Evolutionary conservation across 495 filamentous ascomycete genomes (phyloP).

Genomic region (Penicillium turbatum): DNA sequence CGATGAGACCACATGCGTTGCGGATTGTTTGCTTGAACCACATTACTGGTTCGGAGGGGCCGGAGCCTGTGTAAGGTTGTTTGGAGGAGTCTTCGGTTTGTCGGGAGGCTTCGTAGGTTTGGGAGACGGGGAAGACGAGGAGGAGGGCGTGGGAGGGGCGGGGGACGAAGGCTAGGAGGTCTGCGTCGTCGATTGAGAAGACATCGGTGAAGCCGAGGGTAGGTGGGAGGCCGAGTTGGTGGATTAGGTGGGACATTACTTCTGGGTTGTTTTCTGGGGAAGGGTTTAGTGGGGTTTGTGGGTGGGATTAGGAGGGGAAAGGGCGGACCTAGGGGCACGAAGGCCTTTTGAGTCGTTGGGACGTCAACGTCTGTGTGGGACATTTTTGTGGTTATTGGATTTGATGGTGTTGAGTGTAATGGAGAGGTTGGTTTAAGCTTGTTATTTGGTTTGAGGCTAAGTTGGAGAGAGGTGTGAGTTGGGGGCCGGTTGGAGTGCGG

Average conservation of each 20-base stretch:
- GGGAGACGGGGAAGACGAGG: conserved; percentile 78
- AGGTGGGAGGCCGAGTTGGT: conserved; percentile 66
- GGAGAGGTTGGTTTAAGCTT: neutral
- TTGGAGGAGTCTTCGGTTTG: conserved; percentile 57
- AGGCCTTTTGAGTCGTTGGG: conserved; percentile 42
- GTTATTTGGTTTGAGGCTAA: neutral
- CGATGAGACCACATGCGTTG: conserved; percentile 83
- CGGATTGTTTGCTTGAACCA: conserved; percentile 93
- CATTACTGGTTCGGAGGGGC: conserved; percentile 57
- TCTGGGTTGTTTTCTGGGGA: conserved; percentile 66
- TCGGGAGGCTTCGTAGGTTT: conserved; percentile 63
- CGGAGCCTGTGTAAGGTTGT: conserved; percentile 47
- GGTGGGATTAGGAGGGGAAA: neutral
- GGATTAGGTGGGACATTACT: conserved; percentile 72
- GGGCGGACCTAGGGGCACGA: conserved; percentile 44
- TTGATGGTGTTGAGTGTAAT: neutral
- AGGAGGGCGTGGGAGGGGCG: conserved; percentile 79
- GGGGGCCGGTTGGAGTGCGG: neutral
- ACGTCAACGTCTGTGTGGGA: conserved; percentile 35
- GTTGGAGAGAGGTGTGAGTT: too few species aligned
- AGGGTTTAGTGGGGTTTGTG: conserved; percentile 9
- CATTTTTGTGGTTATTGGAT: conserved; percentile 25
- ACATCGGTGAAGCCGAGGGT: conserved; percentile 74
- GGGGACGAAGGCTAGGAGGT: conserved; percentile 74
- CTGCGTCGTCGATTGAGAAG: conserved; percentile 73